A percentile compares a stretch with the other conserved stretches of the same genome.
Evolutionary conservation across 2,329 filamentous ascomycete genomes (phyloP).

Genomic region (Ustulina deusta): DNA sequence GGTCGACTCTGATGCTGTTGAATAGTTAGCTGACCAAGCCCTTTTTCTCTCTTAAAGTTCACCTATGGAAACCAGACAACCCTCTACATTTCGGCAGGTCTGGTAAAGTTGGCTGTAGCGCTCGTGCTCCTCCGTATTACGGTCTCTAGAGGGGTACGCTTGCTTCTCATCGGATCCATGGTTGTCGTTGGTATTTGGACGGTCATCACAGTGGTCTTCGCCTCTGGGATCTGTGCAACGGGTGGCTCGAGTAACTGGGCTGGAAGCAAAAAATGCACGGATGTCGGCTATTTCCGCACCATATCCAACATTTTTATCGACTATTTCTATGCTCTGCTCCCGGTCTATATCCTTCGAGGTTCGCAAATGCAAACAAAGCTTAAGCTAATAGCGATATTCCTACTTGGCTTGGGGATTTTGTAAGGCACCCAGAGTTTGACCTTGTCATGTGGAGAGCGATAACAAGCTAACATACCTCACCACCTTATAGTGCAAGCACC

Average conservation of each 20-base stretch:
- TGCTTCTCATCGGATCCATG: slow-evolving; percentile 46
- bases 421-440: slow-evolving; percentile 37
- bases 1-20: background rate
- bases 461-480: slow-evolving; percentile 14
- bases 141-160: slow-evolving; percentile 42
- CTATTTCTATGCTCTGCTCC: slow-evolving; percentile 52
- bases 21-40: slow-evolving; percentile 27
- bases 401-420: slow-evolving; percentile 52
- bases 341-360: slow-evolving; percentile 48
- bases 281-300: slow-evolving; percentile 51
- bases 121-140: slow-evolving; percentile 52
- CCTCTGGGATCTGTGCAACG: slow-evolving; percentile 49
- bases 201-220: slow-evolving; percentile 50
- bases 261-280: slow-evolving; percentile 46
- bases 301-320: slow-evolving; percentile 53
- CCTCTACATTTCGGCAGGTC: slow-evolving; percentile 50
- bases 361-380: slow-evolving; percentile 46
- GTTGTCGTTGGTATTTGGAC: slow-evolving; percentile 49
- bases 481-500: slow-evolving; percentile 47
- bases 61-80: slow-evolving; percentile 49
- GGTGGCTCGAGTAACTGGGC: slow-evolving; percentile 49
- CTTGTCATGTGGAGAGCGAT: slow-evolving; percentile 45
- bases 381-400: slow-evolving; percentile 48
- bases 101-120: slow-evolving; percentile 52
- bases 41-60: slow-evolving; percentile 40